A percentile compares a stretch with the other conserved stretches of the same genome.
These are phyloP conservation scores for Xylaria hypoxylon DNA, from an alignment of 2,329 filamentous ascomycete genomes.

Conservation along the genomic window DNA sequence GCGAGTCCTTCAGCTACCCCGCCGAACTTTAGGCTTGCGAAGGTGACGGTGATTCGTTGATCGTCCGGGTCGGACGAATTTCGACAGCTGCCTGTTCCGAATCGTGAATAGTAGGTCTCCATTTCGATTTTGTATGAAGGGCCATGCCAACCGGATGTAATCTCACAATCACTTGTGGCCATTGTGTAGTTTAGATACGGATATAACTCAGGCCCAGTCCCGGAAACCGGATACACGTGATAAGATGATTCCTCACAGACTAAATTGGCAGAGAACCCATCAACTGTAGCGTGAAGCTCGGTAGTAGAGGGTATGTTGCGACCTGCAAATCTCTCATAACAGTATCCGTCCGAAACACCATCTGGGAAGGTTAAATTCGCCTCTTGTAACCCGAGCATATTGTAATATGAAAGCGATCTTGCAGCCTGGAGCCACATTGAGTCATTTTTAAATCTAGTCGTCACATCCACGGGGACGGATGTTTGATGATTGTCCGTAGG, in stretches of 20 bases:
- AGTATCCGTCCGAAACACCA: neutral
- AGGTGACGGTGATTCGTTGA: slow-evolving; percentile 14
- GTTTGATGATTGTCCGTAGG: slow-evolving; percentile 8
- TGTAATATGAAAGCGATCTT: slow-evolving; percentile 7
- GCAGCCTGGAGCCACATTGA: neutral
- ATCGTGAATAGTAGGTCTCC: slow-evolving; percentile 14
- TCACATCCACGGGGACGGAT: slow-evolving; percentile 1
- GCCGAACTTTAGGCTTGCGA: slow-evolving; percentile 4
- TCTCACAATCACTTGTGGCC: neutral
- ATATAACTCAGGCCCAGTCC: neutral
- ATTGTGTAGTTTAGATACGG: slow-evolving; percentile 16
- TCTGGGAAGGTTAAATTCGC: slow-evolving; percentile 12
- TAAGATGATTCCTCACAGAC: slow-evolving; percentile 14
- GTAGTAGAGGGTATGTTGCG: neutral
- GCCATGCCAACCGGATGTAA: slow-evolving; percentile 7
- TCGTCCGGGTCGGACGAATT: slow-evolving; percentile 5
- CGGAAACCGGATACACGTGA: neutral
- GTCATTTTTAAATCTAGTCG: slow-evolving; percentile 6
- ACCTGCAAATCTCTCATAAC: slow-evolving; percentile 15
- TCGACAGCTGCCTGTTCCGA: slow-evolving; percentile 9
- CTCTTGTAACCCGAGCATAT: slow-evolving; percentile 9
- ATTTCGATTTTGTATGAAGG: too few species aligned
- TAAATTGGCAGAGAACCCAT: slow-evolving; percentile 16
- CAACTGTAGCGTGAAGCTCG: slow-evolving; percentile 5
- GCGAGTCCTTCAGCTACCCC: neutral